A percentile compares a stretch with the other conserved stretches of the same genome.
Evolutionary conservation across 1,284 basidiomycete genomes (phyloP).

Genomic region (Tremellales sp.): DNA sequence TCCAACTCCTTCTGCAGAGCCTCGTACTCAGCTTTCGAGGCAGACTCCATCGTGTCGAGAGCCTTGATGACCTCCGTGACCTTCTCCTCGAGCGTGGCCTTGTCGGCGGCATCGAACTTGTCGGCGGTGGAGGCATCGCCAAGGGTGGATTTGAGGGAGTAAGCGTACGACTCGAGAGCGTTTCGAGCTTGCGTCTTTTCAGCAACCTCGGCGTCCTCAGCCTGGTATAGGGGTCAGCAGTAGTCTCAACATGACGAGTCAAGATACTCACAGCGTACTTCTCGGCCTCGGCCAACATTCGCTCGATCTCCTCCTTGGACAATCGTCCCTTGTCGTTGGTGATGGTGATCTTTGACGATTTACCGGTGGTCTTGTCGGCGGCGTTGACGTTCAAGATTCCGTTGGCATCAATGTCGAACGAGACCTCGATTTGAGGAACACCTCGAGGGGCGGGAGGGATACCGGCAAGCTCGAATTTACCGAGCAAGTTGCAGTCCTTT

Average conservation of each 20-base stretch:
- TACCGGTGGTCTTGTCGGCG: conserved; percentile 95
- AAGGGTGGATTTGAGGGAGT: conserved; percentile 92
- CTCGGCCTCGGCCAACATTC: conserved; percentile 92
- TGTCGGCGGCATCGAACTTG: conserved; percentile 88
- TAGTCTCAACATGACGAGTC: no score
- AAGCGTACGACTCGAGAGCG: conserved; percentile 85
- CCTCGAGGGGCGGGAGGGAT: conserved; percentile 98
- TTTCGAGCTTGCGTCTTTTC: conserved; percentile 81
- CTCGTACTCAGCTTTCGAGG: conserved; percentile 93
- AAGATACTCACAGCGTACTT: conserved; percentile 58
- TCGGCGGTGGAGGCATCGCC: conserved; percentile 75
- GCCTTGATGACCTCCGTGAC: conserved; percentile 83
- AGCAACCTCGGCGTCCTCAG: conserved; percentile 45
- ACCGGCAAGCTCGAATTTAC: conserved; percentile 97
- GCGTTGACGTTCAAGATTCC: conserved; percentile 97
- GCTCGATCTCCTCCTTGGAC: conserved; percentile 97
- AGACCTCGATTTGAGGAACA: conserved; percentile 97
- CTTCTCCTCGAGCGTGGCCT: conserved; percentile 74
- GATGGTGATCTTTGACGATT: conserved; percentile 79
- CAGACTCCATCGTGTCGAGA: conserved; percentile 81
- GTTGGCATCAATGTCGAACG: conserved; percentile 98
- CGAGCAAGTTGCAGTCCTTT: conserved; percentile 99
- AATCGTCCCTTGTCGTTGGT: conserved; percentile 98
- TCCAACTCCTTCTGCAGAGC: conserved; percentile 94
- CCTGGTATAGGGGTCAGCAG: conserved; percentile 61